Evolutionary conservation across 2,329 filamentous ascomycete genomes (phyloP).

Genomic region (Sarocladium strictum): DNA sequence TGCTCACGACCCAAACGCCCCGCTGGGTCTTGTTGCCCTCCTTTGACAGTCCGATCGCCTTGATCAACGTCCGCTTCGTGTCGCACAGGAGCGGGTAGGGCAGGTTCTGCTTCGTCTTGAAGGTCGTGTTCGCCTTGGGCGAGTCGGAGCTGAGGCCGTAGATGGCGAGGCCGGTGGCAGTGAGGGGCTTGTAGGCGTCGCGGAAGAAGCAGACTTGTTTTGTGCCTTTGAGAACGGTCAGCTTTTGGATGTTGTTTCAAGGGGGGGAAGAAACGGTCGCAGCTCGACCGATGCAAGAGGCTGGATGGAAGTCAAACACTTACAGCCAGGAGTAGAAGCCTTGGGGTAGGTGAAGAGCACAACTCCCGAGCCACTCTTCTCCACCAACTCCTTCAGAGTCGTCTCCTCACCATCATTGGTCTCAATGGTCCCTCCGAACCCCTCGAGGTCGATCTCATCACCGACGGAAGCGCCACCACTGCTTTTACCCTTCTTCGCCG

Average conservation of each 20-base stretch:
- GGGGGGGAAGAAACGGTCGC: too few species aligned
- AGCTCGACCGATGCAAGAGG: too few species aligned
- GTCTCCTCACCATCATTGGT: slow-evolving; percentile 79
- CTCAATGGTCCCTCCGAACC: slow-evolving; percentile 67
- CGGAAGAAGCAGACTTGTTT: slow-evolving; percentile 91
- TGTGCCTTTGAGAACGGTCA: slow-evolving; percentile 58
- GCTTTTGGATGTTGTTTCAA: too few species aligned
- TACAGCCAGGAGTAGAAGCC: slow-evolving; percentile 91
- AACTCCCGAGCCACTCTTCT: slow-evolving; percentile 77
- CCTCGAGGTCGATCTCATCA: slow-evolving; percentile 49
- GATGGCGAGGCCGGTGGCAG: slow-evolving; percentile 73
- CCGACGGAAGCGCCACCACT: slow-evolving; percentile 36
- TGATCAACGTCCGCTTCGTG: slow-evolving; percentile 65
- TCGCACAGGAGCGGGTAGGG: slow-evolving; percentile 89
- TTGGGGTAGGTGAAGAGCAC: slow-evolving; percentile 95
- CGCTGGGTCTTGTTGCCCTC: slow-evolving; percentile 64
- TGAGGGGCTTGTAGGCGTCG: slow-evolving; percentile 72
- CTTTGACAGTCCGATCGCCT: slow-evolving; percentile 87
- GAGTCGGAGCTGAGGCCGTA: slow-evolving; percentile 87
- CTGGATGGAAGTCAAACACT: slow-evolving; percentile 36
- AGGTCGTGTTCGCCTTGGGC: slow-evolving; percentile 85
- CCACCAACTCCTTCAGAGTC: slow-evolving; percentile 72
- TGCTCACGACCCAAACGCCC: slow-evolving; percentile 83
- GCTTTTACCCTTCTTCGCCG: slow-evolving; percentile 15
- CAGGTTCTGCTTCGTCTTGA: slow-evolving; percentile 86